phyloP scores from a whole-genome alignment of 192 early-diverging fungal genomes.

The Coemansia sp. region DNA sequence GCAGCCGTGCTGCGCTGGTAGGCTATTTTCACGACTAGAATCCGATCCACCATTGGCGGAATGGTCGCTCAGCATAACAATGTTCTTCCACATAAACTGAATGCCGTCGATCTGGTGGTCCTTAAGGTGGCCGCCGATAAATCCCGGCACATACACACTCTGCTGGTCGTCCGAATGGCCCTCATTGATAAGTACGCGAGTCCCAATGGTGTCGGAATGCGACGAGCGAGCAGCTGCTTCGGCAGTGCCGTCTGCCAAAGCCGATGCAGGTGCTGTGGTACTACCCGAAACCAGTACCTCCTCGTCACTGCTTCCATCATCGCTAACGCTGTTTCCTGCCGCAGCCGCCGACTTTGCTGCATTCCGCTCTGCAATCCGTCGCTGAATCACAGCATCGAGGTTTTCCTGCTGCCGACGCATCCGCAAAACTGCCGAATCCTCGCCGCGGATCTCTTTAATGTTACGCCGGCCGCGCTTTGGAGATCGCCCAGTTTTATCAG shows the following conservation, averaged over 20 bases:
- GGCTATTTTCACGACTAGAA: not conserved
- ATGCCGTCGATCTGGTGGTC: conserved; percentile 76
- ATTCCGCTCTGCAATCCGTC: conserved; percentile 6
- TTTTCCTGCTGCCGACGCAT: conserved; percentile 13
- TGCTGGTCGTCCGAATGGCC: conserved; percentile 33
- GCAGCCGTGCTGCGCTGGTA: conserved; percentile 57
- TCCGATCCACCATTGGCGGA: not conserved
- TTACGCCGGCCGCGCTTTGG: conserved; percentile 19
- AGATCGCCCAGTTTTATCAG: not conserved
- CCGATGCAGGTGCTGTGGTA: not conserved
- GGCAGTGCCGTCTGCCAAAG: not conserved
- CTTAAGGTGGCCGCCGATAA: conserved; percentile 59
- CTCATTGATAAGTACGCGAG: conserved; percentile 57
- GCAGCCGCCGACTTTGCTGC: conserved; percentile 2
- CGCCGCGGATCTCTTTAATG: conserved; percentile 36
- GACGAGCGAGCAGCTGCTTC: not conserved
- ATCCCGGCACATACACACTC: conserved; percentile 49
- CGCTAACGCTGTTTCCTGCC: not conserved
- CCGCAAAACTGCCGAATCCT: conserved; percentile 14
- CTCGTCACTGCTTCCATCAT: not conserved
- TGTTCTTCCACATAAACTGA: conserved; percentile 75
- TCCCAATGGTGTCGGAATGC: not conserved
- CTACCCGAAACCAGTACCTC: conserved; percentile 9
- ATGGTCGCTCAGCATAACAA: conserved; percentile 63
- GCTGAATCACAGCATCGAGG: conserved; percentile 10